Conservation (phyloP, 2,329 filamentous ascomycete species). For the Trichoderma sp. region DNA sequence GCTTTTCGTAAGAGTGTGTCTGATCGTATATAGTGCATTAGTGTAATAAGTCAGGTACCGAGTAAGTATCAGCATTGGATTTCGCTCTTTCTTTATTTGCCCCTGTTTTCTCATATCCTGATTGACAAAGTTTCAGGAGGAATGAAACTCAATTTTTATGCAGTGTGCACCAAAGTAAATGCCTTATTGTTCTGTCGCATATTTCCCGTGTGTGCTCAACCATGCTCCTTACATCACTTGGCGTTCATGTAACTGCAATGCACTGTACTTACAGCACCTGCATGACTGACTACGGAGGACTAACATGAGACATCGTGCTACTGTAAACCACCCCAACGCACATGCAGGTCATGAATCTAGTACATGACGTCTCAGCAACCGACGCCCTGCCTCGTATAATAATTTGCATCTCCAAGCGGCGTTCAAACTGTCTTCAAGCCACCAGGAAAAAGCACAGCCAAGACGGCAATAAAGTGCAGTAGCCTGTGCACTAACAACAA, state of each 20-base stretch:
- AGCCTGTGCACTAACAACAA: neutral
- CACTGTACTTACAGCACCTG: neutral
- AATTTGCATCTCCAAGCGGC: neutral
- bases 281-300: neutral
- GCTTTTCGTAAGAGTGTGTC: neutral
- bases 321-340: neutral
- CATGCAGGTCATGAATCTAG: neutral
- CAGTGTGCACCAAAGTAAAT: neutral
- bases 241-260: neutral
- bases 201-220: neutral
- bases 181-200: neutral
- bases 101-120: neutral
- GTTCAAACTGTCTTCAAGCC: neutral
- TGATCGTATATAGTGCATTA: neutral
- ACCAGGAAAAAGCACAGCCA: neutral
- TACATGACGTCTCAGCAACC: neutral
- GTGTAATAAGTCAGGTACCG: neutral
- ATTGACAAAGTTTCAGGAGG: neutral
- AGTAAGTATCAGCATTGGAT: neutral
- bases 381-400: neutral
- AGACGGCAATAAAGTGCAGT: neutral
- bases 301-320: neutral
- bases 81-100: neutral
- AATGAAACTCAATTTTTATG: neutral
- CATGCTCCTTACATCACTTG: neutral